Evolutionary conservation across 768 basidiomycete species (phyloP), one percentile per base, ranked within the genome.

Genomic region (Lactarius evosmus): DNA sequence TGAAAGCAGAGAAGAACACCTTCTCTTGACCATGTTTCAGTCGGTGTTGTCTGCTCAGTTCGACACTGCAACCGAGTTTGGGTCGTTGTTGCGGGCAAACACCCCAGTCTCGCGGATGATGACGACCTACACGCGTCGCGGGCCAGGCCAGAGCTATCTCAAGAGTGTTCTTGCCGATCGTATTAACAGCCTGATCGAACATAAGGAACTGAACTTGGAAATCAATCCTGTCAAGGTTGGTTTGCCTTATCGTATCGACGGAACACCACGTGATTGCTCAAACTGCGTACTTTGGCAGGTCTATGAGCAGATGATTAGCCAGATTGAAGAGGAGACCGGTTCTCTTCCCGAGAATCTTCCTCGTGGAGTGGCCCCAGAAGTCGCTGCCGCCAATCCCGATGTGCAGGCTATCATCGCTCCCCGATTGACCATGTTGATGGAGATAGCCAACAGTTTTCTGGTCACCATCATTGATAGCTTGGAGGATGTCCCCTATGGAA

Each of bases 41-140:
- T 95, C 93, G 70, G 97, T 99, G 12, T 81, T 99, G 6, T 95
- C 96, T 52, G 96, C 97, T 29, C 97, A 99, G 76, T 99, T 99
- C 79, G 97, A 99, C 76, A 98, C 93, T 2, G 95, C 97, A 17
- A 96, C 95, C 59, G 97, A 99, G 75, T 98, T 99, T 70, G 95
- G 96, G n/a, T 98, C 96, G 5, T 83, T 99, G 12, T 85, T 99
- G 32, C 92, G 97, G 59, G 97, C 97, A 64, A 99, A 99, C 76
- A 99, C 97, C 56, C 97, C 97, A 53, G 97, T 99, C 27, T 98
- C 95, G 55, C 89, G 97, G 41, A 99, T 99, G 97, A 99, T 99
- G 97, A 99, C 97, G 51, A 98, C 97, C 22, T 99, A 99, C 77
- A 98, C 97, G 58, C 91, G 97, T 65, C 90, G 97, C 60, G 97